Percentiles rank a stretch among this genome's conserved stretches.
phyloP scores from a whole-genome alignment of 768 basidiomycete species.

The Tubosaeta sp. region DNA sequence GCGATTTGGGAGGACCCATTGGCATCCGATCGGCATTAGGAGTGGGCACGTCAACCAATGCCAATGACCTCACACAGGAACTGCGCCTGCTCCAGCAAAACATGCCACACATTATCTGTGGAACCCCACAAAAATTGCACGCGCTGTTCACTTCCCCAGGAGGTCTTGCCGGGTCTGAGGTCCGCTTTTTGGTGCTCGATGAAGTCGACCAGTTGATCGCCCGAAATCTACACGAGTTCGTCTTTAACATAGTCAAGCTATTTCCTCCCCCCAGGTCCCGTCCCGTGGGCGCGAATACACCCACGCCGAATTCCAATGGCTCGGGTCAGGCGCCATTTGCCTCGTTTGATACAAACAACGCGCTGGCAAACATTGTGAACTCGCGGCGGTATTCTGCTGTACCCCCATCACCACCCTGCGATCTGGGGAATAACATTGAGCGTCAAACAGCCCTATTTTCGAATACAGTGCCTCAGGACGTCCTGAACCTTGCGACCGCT shows the following conservation, averaged over 20 bases:
- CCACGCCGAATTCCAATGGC: conserved; percentile 30
- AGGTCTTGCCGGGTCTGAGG: conserved; percentile 75
- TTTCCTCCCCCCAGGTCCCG: conserved; percentile 85
- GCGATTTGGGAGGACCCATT: conserved; percentile 89
- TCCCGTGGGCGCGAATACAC: conserved; percentile 35
- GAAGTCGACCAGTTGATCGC: conserved; percentile 99
- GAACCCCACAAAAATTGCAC: conserved; percentile 94
- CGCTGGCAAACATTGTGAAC: conserved; percentile 32
- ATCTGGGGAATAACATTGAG: conserved; percentile 48
- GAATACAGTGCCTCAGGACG: conserved; percentile 97
- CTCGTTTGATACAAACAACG: conserved; percentile 42
- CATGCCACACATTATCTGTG: conserved; percentile 93
- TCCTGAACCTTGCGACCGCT: conserved; percentile 88
- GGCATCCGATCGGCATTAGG: conserved; percentile 89
- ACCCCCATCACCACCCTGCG: conserved; percentile 43
- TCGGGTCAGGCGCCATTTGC: conserved; percentile 41
- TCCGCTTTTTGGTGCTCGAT: conserved; percentile 91
- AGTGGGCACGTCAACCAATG: conserved; percentile 68
- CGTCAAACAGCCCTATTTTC: conserved; percentile 94
- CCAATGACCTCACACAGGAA: conserved; percentile 65
- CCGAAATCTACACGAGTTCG: conserved; percentile 92
- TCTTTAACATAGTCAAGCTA: conserved; percentile 88
- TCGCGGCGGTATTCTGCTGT: conserved; percentile 59
- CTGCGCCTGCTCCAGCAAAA: conserved; percentile 82
- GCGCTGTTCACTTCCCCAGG: conserved; percentile 82